These are phyloP conservation scores for Blakeslea trispora DNA, from an alignment of 371 early-diverging fungal genomes.

Conservation along the genomic window DNA sequence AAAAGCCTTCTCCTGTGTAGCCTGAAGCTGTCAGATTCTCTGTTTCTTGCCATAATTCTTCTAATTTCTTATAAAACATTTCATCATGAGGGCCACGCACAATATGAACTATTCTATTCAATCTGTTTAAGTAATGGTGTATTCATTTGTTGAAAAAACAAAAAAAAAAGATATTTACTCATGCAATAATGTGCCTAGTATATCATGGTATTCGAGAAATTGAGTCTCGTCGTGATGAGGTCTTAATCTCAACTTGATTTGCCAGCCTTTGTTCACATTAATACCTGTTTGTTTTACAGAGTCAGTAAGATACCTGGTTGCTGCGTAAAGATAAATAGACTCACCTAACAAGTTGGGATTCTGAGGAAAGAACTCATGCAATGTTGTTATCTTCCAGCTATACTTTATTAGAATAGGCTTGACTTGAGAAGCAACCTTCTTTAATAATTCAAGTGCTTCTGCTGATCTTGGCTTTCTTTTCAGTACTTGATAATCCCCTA, in stretches of 20 bases:
- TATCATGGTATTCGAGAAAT: constrained; percentile 58
- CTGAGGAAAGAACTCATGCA: constrained; percentile 64
- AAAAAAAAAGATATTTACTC: constrained; percentile 42
- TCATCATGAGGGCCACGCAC: constrained; percentile 68
- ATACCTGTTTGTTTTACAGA: constrained; percentile 41
- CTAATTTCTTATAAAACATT: constrained; percentile 59
- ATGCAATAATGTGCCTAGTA: constrained; percentile 71
- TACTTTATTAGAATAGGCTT: constrained; percentile 63
- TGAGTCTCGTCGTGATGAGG: constrained; percentile 41
- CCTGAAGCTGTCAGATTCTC: constrained; percentile 48
- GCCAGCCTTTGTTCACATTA: constrained; percentile 60
- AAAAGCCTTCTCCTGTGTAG: constrained; percentile 56
- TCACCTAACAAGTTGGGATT: constrained; percentile 54
- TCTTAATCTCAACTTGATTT: constrained; percentile 62
- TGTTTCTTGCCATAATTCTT: constrained; percentile 56
- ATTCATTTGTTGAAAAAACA: not conserved
- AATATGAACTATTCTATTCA: constrained; percentile 56
- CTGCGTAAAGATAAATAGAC: not conserved
- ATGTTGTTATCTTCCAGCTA: constrained; percentile 52
- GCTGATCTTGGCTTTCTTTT: constrained; percentile 25
- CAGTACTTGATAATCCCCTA: constrained; percentile 32
- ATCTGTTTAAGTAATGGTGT: too few species aligned
- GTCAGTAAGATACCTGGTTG: not conserved
- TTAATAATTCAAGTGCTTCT: constrained; percentile 35
- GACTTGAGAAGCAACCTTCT: constrained; percentile 46